Conservation (phyloP, 2,329 filamentous ascomycete species). For the Stachybotrys chlorohalonatus region DNA sequence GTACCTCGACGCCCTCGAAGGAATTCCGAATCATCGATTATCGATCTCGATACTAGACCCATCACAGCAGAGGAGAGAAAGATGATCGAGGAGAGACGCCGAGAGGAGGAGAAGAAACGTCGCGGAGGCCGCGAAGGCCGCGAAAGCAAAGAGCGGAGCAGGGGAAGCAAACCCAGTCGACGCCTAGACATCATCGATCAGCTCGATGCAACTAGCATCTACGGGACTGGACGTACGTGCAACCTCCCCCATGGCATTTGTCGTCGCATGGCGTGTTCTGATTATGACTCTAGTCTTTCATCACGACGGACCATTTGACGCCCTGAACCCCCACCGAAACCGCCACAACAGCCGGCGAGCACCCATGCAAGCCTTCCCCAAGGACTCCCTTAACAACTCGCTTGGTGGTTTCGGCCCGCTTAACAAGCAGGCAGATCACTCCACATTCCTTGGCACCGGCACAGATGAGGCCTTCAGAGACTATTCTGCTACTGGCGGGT, state of each 20-base stretch:
- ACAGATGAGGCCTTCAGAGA: slow-evolving; percentile 83
- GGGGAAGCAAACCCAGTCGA: slow-evolving; percentile 35
- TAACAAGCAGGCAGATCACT: slow-evolving; percentile 73
- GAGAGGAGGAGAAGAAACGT: slow-evolving; percentile 9
- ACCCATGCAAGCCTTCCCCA: slow-evolving; percentile 94
- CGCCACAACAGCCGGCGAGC: slow-evolving; percentile 72
- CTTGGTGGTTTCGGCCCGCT: slow-evolving; percentile 81
- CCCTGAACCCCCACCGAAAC: slow-evolving; percentile 90
- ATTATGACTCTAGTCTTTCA: slow-evolving; percentile 66
- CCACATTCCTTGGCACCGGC: slow-evolving; percentile 72
- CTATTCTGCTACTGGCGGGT: slow-evolving; percentile 36
- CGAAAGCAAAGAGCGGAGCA: slow-evolving; percentile 34
- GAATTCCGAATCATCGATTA: slow-evolving; percentile 71
- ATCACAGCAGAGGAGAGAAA: slow-evolving; percentile 45
- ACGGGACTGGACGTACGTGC: slow-evolving; percentile 76
- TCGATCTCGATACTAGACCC: slow-evolving; percentile 47
- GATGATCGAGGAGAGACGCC: slow-evolving; percentile 26
- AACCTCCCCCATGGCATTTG: not conserved
- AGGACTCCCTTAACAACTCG: slow-evolving; percentile 85
- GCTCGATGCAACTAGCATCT: slow-evolving; percentile 91
- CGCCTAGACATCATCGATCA: slow-evolving; percentile 90
- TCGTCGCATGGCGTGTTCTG: not conserved
- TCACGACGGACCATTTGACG: slow-evolving; percentile 95
- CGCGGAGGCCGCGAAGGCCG: slow-evolving; percentile 18
- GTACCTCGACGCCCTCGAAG: slow-evolving; percentile 50